These are phyloP conservation scores for Perkinsus olseni DNA, from an alignment of 169 alveolate species.

Conservation along the genomic window DNA sequence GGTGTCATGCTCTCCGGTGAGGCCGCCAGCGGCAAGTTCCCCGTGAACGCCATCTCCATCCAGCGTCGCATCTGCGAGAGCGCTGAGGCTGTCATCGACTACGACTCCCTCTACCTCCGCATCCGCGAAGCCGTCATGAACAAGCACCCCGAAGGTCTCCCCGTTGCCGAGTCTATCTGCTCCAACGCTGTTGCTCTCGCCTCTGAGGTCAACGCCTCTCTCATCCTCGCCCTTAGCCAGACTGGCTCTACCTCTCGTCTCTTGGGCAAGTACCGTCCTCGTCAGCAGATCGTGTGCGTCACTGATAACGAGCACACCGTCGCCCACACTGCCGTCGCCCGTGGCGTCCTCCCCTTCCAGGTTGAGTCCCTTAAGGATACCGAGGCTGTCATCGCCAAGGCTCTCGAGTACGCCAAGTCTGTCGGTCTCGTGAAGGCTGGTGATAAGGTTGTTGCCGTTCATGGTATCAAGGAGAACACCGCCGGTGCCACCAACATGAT, in stretches of 20 bases:
- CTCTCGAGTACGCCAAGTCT: conserved; percentile 80
- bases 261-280: conserved; percentile 84
- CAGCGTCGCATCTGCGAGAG: conserved; percentile 73
- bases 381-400: conserved; percentile 72
- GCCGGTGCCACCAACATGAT: conserved; percentile 85
- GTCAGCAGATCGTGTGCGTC: conserved; percentile 70
- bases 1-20: conserved; percentile 92
- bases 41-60: conserved; percentile 59
- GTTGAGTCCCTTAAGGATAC: conserved; percentile 79
- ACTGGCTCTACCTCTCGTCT: conserved; percentile 85
- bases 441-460: conserved; percentile 82
- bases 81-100: conserved; percentile 74
- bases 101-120: conserved; percentile 37
- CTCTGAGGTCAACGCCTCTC: conserved; percentile 57
- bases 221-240: conserved; percentile 89
- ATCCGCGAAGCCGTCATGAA: conserved; percentile 21
- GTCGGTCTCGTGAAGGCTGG: conserved; percentile 74
- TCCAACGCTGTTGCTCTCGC: conserved; percentile 54
- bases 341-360: conserved; percentile 76
- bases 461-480: conserved; percentile 86
- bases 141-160: conserved; percentile 10
- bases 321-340: conserved; percentile 63
- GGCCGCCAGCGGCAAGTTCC: conserved; percentile 79
- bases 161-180: conserved; percentile 49
- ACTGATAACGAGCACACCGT: conserved; percentile 58